Conservation (phyloP, 768 basidiomycete genomes). For the Boletus coccyginus region DNA sequence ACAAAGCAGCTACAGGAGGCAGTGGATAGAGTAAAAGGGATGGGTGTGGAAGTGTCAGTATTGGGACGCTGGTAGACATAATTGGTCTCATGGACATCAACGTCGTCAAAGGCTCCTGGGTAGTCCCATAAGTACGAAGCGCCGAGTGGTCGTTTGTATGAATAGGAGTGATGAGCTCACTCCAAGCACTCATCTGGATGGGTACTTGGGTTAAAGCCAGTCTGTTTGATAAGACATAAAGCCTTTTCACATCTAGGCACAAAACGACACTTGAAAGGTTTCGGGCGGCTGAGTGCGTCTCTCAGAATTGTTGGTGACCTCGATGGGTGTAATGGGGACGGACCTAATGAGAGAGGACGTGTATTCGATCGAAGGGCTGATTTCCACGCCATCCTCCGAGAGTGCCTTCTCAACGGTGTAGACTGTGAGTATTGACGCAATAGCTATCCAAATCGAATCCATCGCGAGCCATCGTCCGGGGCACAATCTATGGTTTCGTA, state of each 20-base stretch:
- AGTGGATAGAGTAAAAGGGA: constrained; percentile 32
- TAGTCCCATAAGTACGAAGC: neutral
- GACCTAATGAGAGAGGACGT: constrained; percentile 37
- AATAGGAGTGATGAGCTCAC: neutral
- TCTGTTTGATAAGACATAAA: constrained; percentile 27
- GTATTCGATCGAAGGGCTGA: constrained; percentile 35
- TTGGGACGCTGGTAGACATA: constrained; percentile 49
- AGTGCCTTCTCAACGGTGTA: constrained; percentile 39
- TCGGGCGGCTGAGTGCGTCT: constrained; percentile 34
- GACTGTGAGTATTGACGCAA: constrained; percentile 39
- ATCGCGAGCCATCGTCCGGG: constrained; percentile 44
- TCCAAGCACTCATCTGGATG: neutral
- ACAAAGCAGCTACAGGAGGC: constrained; percentile 33
- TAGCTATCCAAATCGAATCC: constrained; percentile 42
- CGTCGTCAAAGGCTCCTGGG: neutral
- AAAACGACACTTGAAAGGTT: constrained; percentile 40
- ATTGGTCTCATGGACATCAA: neutral
- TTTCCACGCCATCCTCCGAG: constrained; percentile 30
- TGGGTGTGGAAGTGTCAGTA: constrained; percentile 37
- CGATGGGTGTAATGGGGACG: neutral
- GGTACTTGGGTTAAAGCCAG: neutral
- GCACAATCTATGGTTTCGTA: constrained; percentile 34
- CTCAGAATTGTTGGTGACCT: neutral
- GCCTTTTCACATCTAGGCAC: constrained; percentile 34
- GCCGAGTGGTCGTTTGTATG: neutral